Conservation (phyloP, 2,329 filamentous ascomycete species). For the Ophiosphaerella narmari region DNA sequence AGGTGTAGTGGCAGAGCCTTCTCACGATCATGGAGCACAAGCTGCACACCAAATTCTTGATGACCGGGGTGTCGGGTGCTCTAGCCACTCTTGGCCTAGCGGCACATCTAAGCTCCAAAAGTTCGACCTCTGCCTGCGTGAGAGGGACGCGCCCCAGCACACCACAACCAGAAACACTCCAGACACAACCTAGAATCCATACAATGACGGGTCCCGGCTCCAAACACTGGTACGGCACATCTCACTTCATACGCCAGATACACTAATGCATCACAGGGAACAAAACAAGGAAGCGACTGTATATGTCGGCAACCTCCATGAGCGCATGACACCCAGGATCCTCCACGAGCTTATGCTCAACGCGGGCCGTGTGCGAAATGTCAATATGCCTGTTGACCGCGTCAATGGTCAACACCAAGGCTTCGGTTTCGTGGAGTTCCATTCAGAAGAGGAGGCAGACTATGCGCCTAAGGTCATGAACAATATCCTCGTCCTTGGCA, state of each 20-base stretch:
- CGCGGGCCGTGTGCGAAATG: conserved; percentile 94
- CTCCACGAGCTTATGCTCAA: conserved; percentile 99
- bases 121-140: conserved; percentile 12
- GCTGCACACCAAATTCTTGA: conserved; percentile 29
- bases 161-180: conserved; percentile 5
- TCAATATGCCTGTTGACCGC: conserved; percentile 96
- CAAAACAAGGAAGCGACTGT: conserved; percentile 98
- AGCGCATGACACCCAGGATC: conserved; percentile 86
- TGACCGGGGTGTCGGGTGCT: conserved; percentile 7
- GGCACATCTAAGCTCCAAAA: conserved; percentile 25
- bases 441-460: conserved; percentile 91
- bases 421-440: conserved; percentile 99
- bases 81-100: conserved; percentile 16
- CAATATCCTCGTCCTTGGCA: conserved; percentile 88
- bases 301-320: conserved; percentile 98
- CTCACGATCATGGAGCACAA: conserved; percentile 13
- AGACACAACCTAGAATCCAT: neutral
- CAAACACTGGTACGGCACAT: conserved; percentile 70
- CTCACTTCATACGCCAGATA: neutral
- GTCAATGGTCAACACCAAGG: conserved; percentile 96
- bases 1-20: neutral
- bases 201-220: conserved; percentile 64
- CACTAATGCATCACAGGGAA: conserved; percentile 52
- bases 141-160: conserved; percentile 1
- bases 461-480: conserved; percentile 98